phyloP scores from a whole-genome alignment of 2,329 filamentous ascomycete genomes.

The Lasiodiplodia citricola region DNA sequence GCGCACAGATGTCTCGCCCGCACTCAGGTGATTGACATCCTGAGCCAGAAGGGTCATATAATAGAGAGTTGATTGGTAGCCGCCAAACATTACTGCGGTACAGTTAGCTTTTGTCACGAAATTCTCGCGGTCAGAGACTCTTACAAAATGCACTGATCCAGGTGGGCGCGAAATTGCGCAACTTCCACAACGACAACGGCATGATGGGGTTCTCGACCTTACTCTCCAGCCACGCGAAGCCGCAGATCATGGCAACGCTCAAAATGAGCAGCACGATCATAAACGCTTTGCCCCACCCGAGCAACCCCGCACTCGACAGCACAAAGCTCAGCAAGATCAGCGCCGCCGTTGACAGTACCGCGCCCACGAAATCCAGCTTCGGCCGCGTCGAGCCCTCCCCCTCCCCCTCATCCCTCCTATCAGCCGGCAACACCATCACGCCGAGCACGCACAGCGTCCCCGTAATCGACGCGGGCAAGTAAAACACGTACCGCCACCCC shows the following conservation, averaged over 20 bases:
- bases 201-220: slow-evolving; percentile 53
- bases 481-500: slow-evolving; percentile 28
- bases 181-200: slow-evolving; percentile 53
- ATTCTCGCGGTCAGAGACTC: slow-evolving; percentile 10
- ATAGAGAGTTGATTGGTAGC: slow-evolving; percentile 51
- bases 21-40: slow-evolving; percentile 46
- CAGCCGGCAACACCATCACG: slow-evolving; percentile 47
- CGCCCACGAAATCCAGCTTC: slow-evolving; percentile 50
- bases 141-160: slow-evolving; percentile 51
- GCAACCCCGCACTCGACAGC: slow-evolving; percentile 53
- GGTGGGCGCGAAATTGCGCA: slow-evolving; percentile 53
- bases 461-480: slow-evolving; percentile 24
- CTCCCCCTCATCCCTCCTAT: slow-evolving; percentile 40
- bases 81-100: slow-evolving; percentile 43
- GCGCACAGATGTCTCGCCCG: slow-evolving; percentile 47
- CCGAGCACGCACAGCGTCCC: slow-evolving; percentile 24
- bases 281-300: slow-evolving; percentile 54
- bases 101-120: neutral
- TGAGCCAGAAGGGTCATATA: slow-evolving; percentile 51
- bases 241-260: slow-evolving; percentile 44
- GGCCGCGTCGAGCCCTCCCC: slow-evolving; percentile 38
- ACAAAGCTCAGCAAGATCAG: slow-evolving; percentile 53
- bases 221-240: slow-evolving; percentile 50
- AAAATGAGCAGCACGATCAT: slow-evolving; percentile 51
- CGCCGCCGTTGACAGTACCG: slow-evolving; percentile 49